These are phyloP conservation scores for Sarocladiaceae sp. DNA, from an alignment of 2,329 filamentous ascomycete species.

Conservation along the genomic window DNA sequence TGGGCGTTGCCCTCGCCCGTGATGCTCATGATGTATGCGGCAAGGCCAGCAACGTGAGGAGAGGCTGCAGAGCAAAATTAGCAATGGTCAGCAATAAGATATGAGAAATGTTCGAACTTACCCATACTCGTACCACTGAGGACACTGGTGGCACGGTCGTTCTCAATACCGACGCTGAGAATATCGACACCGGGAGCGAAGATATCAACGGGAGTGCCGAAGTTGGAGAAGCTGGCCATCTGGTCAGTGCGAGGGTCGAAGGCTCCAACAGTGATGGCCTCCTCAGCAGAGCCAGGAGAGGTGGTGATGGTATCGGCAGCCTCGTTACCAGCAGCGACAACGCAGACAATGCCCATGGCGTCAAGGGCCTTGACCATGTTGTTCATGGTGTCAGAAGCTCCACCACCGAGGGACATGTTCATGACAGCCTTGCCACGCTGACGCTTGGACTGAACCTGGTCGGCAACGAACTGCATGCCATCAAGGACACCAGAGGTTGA, in stretches of 20 bases:
- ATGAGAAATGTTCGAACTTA: slow-evolving; percentile 16
- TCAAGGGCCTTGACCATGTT: slow-evolving; percentile 46
- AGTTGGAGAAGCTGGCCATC: slow-evolving; percentile 55
- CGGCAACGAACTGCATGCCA: slow-evolving; percentile 53
- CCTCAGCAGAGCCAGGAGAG: slow-evolving; percentile 51
- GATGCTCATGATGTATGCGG: slow-evolving; percentile 61
- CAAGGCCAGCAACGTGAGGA: slow-evolving; percentile 64
- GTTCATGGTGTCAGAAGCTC: slow-evolving; percentile 46
- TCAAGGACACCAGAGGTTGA: slow-evolving; percentile 42
- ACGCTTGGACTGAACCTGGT: slow-evolving; percentile 38
- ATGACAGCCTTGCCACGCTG: slow-evolving; percentile 52
- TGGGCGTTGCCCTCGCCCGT: slow-evolving; percentile 39
- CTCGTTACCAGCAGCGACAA: slow-evolving; percentile 60
- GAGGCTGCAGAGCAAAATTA: slow-evolving; percentile 37
- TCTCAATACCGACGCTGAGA: slow-evolving; percentile 47
- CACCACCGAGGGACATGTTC: slow-evolving; percentile 60
- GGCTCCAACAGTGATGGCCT: slow-evolving; percentile 57
- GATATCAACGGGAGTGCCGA: slow-evolving; percentile 47
- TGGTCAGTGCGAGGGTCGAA: slow-evolving; percentile 46
- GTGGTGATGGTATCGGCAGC: slow-evolving; percentile 44
- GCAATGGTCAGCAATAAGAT: not conserved
- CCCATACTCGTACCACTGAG: slow-evolving; percentile 58
- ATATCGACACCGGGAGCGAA: slow-evolving; percentile 54
- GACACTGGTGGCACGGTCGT: slow-evolving; percentile 36
- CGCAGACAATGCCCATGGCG: slow-evolving; percentile 47